Base-by-base conservation (phyloP, 2,329 filamentous ascomycete species). In the Ceratocystis cubensis region DNA sequence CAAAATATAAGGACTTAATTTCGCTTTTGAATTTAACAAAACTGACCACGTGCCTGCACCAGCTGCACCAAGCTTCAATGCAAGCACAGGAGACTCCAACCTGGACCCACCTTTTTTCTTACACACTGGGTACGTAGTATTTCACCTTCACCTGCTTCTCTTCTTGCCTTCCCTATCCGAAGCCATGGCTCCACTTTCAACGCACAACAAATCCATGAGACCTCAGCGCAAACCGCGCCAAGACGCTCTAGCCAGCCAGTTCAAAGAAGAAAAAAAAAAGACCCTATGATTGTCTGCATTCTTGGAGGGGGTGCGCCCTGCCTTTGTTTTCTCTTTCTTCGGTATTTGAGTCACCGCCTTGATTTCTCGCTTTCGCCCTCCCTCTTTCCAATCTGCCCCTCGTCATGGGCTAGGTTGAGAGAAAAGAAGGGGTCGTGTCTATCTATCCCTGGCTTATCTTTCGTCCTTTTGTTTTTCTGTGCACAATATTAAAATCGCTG, bases 171-270 rank as follows among this genome's bases (percentile, higher is more conserved):
- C 46, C 22, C 8, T 10, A 17, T 50, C 46, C n/a, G 8, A 50
- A 20, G n/a, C 45, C 53, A 13, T 10, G 8, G 53, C 22, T 30
- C 25, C 53, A 57, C 53, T 57, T 57, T 57, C 53, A 57, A 57
- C 53, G 22, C 53, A 57, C 53, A 28, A 57, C 17, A 57, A 30
- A 57, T 30, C 53, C 22, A 57, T 28, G 30, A 5, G 22, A 57
- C 53, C 53, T 57, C 53, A 57, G 53, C 25, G 17, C 25, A 57
- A 57, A 3, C 53, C 28, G 28, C 30, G 53, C 53, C 53, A 57
- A 57, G 53, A 33, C 53, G 46, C 30, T 57, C 53, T 57, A 30
- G 53, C 53, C 53, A 57, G 53, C 22, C 53, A 57, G 53, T 22
- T 28, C 6, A 22, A n/a, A 7, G 28, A 30, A n/a, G 8, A 57